Evolutionary conservation across 192 early-diverging fungal genomes (phyloP), one percentile per base, ranked within the genome.

Genomic region (Gaertneriomyces sp.): DNA sequence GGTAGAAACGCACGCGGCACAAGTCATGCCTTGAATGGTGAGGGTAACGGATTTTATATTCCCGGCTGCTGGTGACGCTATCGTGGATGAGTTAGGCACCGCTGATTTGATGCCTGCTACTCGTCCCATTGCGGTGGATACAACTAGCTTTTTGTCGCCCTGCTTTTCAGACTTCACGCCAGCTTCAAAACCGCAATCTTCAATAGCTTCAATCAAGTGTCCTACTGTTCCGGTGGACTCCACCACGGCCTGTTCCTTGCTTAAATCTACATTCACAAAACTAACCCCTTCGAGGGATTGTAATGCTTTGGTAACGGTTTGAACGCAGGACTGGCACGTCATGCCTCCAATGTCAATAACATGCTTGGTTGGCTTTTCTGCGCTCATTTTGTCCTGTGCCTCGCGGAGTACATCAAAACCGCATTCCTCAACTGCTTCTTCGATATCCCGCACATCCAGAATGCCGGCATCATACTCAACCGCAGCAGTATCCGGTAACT

Each of bases 21-120:
- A 98, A 41, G 96, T 95, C 96, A 98, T 98, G 5, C 96, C 96
- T 20, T 75, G 81, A 19, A 98, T 82, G 62, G 90, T 81, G 9
- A 96, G 67, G 16, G 43, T 47, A 10, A 64, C 61, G 14, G 62
- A 58, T 17, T 56, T 42, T 17, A 68, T 51, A 45, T 55, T 55
- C 7, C 66, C 66, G 0, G 66, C 66, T 12, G 66, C 60, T 10
- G 66, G 66, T 10, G 66, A 68, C 19, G 54, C 17, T 38, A 56
- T 33, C 12, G 12, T 56, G 20, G n/a, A 17, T 9, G 54, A 56
- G 14, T 16, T 16, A 14, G 19, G 54, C 5, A 14, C 20, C 14
- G 54, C 39, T 16, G 54, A 38, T 56, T 56, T 56, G 25, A 33
- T 33, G 25, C 25, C 25, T 33, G 25, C 25, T 2, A 33, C 25